Percentiles rank a stretch among this genome's conserved stretches.
Conservation (phyloP, 164 flowering plant species). For the Annona cherimola region DNA sequence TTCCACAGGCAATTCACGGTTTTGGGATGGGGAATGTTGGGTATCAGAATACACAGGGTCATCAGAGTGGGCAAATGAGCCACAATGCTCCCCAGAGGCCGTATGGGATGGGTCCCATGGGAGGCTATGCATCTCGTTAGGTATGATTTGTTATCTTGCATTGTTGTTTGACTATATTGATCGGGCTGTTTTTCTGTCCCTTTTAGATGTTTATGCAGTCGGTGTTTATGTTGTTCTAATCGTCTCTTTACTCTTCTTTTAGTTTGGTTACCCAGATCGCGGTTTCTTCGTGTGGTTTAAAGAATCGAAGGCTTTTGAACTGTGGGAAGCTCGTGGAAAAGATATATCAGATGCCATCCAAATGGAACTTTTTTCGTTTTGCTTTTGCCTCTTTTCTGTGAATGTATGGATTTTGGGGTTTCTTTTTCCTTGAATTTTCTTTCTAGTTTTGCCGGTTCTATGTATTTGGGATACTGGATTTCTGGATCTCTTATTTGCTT, state of each 20-base stretch:
- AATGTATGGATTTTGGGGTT: slow-evolving; percentile 21
- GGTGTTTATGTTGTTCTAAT: slow-evolving; percentile 14
- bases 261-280: slow-evolving; percentile 22
- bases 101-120: slow-evolving; percentile 13
- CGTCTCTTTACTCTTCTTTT: slow-evolving; percentile 15
- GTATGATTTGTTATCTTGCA: slow-evolving; percentile 9
- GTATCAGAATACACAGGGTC: slow-evolving; percentile 19
- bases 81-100: slow-evolving; percentile 22
- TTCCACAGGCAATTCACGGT: slow-evolving; percentile 14
- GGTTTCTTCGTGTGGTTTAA: slow-evolving; percentile 34
- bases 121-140: slow-evolving; percentile 26
- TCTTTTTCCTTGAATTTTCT: slow-evolving; percentile 5
- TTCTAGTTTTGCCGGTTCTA: slow-evolving; percentile 11
- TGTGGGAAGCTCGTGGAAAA: slow-evolving; percentile 21
- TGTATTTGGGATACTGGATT: slow-evolving; percentile 6
- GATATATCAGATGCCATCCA: slow-evolving; percentile 23
- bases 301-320: slow-evolving; percentile 26
- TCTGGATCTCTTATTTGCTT: slow-evolving; percentile 1
- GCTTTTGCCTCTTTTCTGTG: slow-evolving; percentile 2
- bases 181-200: not conserved
- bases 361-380: slow-evolving; percentile 16
- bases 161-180: not conserved
- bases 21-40: slow-evolving; percentile 20
- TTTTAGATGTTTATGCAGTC: not conserved
- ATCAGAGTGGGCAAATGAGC: slow-evolving; percentile 17